Evolutionary conservation across 371 early-diverging fungal species (phyloP), one percentile per base, ranked within the genome.

Genomic region (Zychaea mexicana): DNA sequence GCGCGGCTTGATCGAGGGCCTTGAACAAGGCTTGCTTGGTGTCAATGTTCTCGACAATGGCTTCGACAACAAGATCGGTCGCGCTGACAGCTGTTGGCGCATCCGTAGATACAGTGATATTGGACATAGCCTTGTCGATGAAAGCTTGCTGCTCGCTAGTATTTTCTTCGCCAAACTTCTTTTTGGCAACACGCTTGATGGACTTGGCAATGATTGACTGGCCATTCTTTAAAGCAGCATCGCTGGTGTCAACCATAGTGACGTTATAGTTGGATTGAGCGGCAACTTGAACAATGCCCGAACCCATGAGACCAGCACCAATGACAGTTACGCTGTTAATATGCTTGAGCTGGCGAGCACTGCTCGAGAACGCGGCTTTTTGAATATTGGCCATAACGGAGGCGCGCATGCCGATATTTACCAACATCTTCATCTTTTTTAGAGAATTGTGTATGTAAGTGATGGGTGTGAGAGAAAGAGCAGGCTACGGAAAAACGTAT

Each of bases 271-370:
- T 83, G 62, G 87, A 75, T 69, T 90, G 91, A 15, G 97, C 97
- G 9, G 95, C 92, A 0, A 96, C 96, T 68, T 97, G 97, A n/a
- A 85, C 95, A 62, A 96, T 95, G 60, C 97, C 96, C 6, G 96
- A 90, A 38, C 98, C 98, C 98, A 98, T 98, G 57, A 96, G 83
- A 52, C 94, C 94, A 19, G 92, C 87, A 45, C 94, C 94, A 65
- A 90, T 85, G 19, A 94, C 87, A 3, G 90, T 84, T 42, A 94
- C 82, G 47, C 83, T 85, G 62, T 84, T 61, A 62, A 89, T 78
- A 28, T 74, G 74, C 56, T 75, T 76, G 13, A 70, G 57, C 15
- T 60, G 57, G 19, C 52, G 28, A 28, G 77, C 57, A 8, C 65
- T 68, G n/a, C 70, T 77, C 3, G 71, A 62, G 32, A 71, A 68